Evolutionary conservation across 306 rosid genomes (phyloP), one percentile per base, ranked within the genome.

Genomic region (Canavalia gladiata): DNA sequence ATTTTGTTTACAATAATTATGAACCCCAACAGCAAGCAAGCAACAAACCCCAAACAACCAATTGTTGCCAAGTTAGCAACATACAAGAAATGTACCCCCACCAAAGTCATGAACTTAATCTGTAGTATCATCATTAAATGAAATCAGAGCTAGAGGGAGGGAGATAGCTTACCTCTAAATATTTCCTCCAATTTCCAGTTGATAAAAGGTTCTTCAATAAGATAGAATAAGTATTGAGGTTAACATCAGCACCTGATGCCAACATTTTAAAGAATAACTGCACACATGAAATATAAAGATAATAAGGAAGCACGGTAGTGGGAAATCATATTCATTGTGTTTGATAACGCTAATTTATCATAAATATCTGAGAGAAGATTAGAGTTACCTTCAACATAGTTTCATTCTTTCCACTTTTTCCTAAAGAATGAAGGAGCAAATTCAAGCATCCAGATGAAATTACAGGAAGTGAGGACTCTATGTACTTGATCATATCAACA

Each of bases 161-260:
- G 12, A 6, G 45, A 83, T 47, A 73, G 67, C 58, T 73, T 84
- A 90, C 98, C 99, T 95, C 97, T 76, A 95, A 87, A 87, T 93
- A 92, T 79, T 95, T 95, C 81, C 99, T 95, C 99, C 99, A 95
- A 75, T 90, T 93, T 75, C 99, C 95, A 18, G 91, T 81, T 29
- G 87, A 87, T 86, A 95, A 80, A 63, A 95, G 97, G 84, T 89
- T 95, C 88, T 95, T 91, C 90, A 95, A 84, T 85, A 95, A 80
- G 77, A 92, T 83, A 84, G 97, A 90, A 68, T 91, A 95, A 76
- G 97, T 95, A 70, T 57, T 87, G 51, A 86, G 76, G 86, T 87
- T 88, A 78, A 93, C 66, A 62, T 87, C 88, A 81, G 91, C 90
- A 52, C 94, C 93, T 2, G 90, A 84, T 39, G 92, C 92, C 74